Evolutionary conservation across 1,284 basidiomycete genomes (phyloP), one percentile per base, ranked within the genome.

Genomic region (Ceratorhiza oryzae-sativae): DNA sequence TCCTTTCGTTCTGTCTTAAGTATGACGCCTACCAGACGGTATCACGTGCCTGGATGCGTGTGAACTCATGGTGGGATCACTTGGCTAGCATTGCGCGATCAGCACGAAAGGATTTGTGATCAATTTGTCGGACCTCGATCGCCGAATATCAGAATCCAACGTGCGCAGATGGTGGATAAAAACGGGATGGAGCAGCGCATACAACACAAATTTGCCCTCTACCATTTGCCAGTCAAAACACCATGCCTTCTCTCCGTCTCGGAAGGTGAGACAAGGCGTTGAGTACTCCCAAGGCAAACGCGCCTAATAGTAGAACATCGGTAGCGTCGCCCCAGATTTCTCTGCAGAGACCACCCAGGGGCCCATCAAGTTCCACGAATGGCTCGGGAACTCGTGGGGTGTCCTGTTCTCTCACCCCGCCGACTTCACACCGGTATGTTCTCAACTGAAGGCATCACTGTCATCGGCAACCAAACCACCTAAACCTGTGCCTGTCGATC

Each of bases 381-480:
- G 90, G 88, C 89, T 94, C 77, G 92, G 89, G 56, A 84, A 90
- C 79, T 92, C 89, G 39, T 99, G 97, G 97, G 89, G 87, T 61
- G 85, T 97, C 79, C 84, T 97, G 73, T 97, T 97, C 86, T 95
- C 92, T 42, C 97, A 98, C 82, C 97, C 96, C 0, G 96, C 92
- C 73, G 84, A 84, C 77, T 85, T 79, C 71, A 80, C 75, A 10
- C 73, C 73, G 39, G 59, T 67, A 46, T n/a, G 65, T 62, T 60
- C 48, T 49, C 20, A 58, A n/a, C 34, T 41, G 41, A 25, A 49
- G 23, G 49, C 55, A 13, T 59, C 55, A 71, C 30, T 42, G 20
- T 5, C 41, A 25, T 15, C 59, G 36, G n/a, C 25, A 62, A 46
- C 20, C 20, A 32, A 39, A 91, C 9, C n/a, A 49, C 9, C 91